Base-by-base conservation (phyloP, 768 basidiomycete genomes). In the Candolleomyces aberdarensis region DNA sequence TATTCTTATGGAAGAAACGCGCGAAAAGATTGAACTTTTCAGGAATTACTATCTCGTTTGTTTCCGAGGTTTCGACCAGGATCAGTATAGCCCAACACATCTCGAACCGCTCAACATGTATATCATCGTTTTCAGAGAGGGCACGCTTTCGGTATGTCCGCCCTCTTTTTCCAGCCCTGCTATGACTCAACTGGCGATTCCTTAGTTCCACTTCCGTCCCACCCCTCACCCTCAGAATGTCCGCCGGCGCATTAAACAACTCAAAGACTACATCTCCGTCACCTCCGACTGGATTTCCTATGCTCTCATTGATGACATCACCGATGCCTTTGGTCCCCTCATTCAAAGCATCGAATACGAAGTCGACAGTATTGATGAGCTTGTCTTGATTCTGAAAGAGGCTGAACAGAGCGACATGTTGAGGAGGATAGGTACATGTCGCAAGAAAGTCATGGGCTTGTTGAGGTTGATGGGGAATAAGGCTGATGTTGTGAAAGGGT, bases 271-370 rank as follows among this genome's bases (percentile, higher is more conserved):
- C 76, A 98, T 99, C 72, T 90, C 84, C 64, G 97, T 98, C 69
- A 98, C 97, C 9, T 96, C 96, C 3, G 97, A 99, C 77, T 99
- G 97, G 97, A 99, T 99, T 65, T 98, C 96, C 5, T 99, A 99
- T 68, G 97, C 97, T 10, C 85, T 99, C 62, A 99, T 99, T 70
- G 97, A 99, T 76, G 97, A 99, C 75, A 98, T 99, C 72, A 98
- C 97, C 52, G 97, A 99, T 70, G 96, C 95, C 9, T 99, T 99
- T 71, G 97, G 97, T 14, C 97, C 97, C 5, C 84, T 99, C 60
- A 98, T 99, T 68, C 97, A 98, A 74, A 88, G 89, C 71, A 99
- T 98, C 74, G 97, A 99, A 73, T 98, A 98, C 67, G 97, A 99
- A 76, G 97, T 99, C 75, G 97, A 99, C 76, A 93, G 90, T 62